Evolutionary conservation across 2,329 filamentous ascomycete genomes (phyloP).

Genomic region (Curvularia hawaiiensis): DNA sequence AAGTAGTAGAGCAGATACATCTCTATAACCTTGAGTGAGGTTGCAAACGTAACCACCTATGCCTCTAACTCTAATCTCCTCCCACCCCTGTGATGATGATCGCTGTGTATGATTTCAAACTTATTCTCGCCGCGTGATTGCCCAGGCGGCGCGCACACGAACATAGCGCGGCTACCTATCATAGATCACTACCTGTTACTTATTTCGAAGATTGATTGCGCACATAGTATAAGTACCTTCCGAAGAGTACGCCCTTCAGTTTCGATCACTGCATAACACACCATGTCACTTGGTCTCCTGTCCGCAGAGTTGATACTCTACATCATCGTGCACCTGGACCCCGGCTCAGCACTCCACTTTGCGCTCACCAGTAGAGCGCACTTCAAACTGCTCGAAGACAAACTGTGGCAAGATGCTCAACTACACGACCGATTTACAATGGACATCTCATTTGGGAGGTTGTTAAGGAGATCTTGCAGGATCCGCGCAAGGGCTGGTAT

Average conservation of each 20-base stretch:
- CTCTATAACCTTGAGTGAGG: not conserved
- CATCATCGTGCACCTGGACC: not conserved
- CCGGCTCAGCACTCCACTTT: not conserved
- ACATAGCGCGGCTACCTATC: no score
- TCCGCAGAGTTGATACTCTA: not conserved
- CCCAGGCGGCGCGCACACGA: not conserved
- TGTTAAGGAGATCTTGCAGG: not conserved
- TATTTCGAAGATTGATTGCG: not conserved
- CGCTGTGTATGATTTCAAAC: not conserved
- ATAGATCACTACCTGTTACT: not conserved
- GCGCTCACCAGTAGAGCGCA: not conserved
- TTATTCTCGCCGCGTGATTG: not conserved
- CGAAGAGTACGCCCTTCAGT: not conserved
- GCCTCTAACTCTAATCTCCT: not conserved
- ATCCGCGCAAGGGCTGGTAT: not conserved
- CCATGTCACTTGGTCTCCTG: not conserved
- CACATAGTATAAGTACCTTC: not conserved
- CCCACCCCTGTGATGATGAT: not conserved
- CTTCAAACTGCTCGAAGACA: not conserved
- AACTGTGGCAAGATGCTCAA: not conserved
- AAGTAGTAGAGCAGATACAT: constrained; percentile 3
- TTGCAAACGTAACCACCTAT: constrained; percentile 3
- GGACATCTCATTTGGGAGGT: not conserved
- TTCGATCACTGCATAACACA: not conserved
- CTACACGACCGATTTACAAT: not conserved